Evolutionary conservation across 805 yeast genomes (phyloP).

Genomic region (Hemisphaericaspora nanyangensis): DNA sequence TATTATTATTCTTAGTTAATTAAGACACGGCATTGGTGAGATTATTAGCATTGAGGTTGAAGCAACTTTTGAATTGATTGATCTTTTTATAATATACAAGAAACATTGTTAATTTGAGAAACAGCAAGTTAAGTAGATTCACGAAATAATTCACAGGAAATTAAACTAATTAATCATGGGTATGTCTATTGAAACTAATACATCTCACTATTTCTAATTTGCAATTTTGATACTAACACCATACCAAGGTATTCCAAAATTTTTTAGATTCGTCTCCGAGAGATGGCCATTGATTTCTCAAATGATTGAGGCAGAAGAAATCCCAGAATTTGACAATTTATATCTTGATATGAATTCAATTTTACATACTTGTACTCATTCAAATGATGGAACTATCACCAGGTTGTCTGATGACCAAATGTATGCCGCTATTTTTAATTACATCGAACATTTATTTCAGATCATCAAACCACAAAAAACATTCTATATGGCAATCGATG

Average conservation of each 20-base stretch:
- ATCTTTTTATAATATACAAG: no score
- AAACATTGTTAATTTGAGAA: no score
- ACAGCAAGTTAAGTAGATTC: no score
- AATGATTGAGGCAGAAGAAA: conserved; percentile 64
- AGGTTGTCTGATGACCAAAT: conserved; percentile 85
- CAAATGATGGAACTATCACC: conserved; percentile 61
- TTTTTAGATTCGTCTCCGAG: conserved; percentile 93
- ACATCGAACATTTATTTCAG: conserved; percentile 89
- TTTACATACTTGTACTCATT: conserved; percentile 88
- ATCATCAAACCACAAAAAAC: conserved; percentile 82
- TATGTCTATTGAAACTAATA: neutral
- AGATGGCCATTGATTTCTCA: conserved; percentile 98
- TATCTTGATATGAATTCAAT: conserved; percentile 98
- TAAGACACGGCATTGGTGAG: no score
- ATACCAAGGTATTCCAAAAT: conserved; percentile 81
- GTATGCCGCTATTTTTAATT: conserved; percentile 87
- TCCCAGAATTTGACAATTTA: conserved; percentile 92
- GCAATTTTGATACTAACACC: neutral
- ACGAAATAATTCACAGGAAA: no score
- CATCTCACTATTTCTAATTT: neutral
- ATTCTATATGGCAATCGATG: conserved; percentile 96
- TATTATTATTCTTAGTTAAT: no score
- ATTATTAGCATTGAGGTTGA: no score
- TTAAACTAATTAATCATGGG: no score
- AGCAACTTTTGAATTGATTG: no score